Base-by-base conservation (phyloP, 306 rosid genomes). In the Cucurbita argyrosperma region DNA sequence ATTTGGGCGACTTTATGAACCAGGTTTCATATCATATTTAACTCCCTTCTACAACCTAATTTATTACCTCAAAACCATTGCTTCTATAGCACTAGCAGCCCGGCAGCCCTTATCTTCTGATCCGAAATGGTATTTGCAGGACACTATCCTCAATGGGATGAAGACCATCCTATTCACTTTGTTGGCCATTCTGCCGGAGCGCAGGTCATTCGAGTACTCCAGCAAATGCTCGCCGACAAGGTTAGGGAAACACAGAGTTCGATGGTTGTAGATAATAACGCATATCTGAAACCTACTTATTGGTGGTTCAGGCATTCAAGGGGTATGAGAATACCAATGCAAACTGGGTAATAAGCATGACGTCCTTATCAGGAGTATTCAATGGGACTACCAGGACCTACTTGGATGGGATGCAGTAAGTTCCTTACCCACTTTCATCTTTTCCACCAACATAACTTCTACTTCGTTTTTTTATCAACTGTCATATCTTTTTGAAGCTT, bases 141-240 rank as follows among this genome's bases (percentile, higher is more conserved):
- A 50, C 86, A 95, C 72, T 95, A 89, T 82, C 91, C 97, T 52
- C 96, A 95, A 74, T 95, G 99, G 99, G 96, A 91, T 76, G 99
- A 91, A 71, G 96, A 95, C 74, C 97, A 91, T 73, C 96, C 97
- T 52, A 75, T 95, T 74, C 97, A 95, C 81, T 95, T 95, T 67
- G 99, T 95, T 30, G 99, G 97, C 12, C 97, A 91, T 77, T 95
- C 99, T 0, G 90, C 97, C 1, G 99, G 99, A 50, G 99, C 97
- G 51, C 99, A 95, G 78, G 97, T 95, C 75, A 96, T 81, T 46
- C 97, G 99, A 42, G 88, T 84, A 68, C 86, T 95, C 78, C 99
- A 95, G 77, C 96, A 95, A 91, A 91, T 95, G 99, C 99, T 95
- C 72, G 90, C 91, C 53, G 97, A 95, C 74, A 91, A 91, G 96